Percentiles rank a stretch among this genome's conserved stretches.
Conservation (phyloP, 345 rosid species). For the Laguncularia racemosa region DNA sequence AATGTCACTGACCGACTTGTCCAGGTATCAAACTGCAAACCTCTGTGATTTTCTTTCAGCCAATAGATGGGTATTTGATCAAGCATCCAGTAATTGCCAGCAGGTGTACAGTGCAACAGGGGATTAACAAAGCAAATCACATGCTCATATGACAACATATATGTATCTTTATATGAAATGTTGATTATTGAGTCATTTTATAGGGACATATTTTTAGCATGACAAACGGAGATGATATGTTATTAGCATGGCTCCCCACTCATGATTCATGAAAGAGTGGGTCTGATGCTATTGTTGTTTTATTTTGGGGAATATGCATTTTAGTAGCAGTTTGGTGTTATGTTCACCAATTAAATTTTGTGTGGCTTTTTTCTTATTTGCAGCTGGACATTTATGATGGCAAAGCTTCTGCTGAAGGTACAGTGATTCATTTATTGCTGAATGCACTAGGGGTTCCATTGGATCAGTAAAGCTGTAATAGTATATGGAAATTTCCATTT, state of each 20-base stretch:
- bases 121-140: neutral
- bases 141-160: neutral
- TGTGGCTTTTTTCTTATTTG: slow-evolving; percentile 9
- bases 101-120: neutral
- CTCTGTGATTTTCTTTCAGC: neutral
- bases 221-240: neutral
- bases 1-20: slow-evolving; percentile 63
- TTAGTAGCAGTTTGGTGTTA: neutral
- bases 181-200: too few relatives aligned
- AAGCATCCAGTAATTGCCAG: too few relatives aligned
- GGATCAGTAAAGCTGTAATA: neutral
- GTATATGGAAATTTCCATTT: neutral
- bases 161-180: too few relatives aligned
- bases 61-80: neutral
- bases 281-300: too few relatives aligned
- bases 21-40: slow-evolving; percentile 40
- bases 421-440: neutral
- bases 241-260: neutral
- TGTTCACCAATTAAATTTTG: neutral
- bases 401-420: slow-evolving; percentile 74
- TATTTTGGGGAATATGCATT: too few relatives aligned
- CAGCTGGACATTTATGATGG: slow-evolving; percentile 89
- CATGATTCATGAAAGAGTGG: too few relatives aligned
- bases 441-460: too few relatives aligned
- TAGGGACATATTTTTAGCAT: neutral